A percentile compares a stretch with the other conserved stretches of the same genome.
These are phyloP conservation scores for Irpex rosettiformis DNA, from an alignment of 1,284 basidiomycete species.

Conservation along the genomic window DNA sequence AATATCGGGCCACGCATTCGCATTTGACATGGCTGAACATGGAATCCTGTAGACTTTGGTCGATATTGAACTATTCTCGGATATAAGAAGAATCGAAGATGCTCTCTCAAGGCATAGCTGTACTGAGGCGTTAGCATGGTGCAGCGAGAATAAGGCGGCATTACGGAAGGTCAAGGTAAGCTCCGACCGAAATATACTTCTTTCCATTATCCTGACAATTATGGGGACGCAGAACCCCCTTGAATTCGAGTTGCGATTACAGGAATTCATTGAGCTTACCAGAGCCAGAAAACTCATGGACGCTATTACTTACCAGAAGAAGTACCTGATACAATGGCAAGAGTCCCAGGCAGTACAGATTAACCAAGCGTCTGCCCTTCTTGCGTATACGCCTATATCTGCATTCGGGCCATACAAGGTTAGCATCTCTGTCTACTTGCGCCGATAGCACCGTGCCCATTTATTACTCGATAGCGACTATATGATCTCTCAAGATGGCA, in stretches of 20 bases:
- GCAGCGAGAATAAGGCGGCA: slow-evolving; percentile 91
- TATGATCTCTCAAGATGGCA: slow-evolving; percentile 81
- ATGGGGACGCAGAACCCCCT: slow-evolving; percentile 72
- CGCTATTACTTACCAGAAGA: slow-evolving; percentile 84
- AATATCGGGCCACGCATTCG: too few relatives aligned
- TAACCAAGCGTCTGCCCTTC: slow-evolving; percentile 70
- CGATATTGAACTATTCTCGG: slow-evolving; percentile 89
- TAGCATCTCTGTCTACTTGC: neutral
- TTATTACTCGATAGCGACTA: slow-evolving; percentile 52
- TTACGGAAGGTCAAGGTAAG: slow-evolving; percentile 87
- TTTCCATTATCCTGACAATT: neutral
- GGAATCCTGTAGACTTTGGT: slow-evolving; percentile 66
- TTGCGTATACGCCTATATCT: slow-evolving; percentile 70
- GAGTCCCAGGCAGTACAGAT: slow-evolving; percentile 78
- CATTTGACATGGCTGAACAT: too few relatives aligned
- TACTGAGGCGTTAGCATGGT: slow-evolving; percentile 90
- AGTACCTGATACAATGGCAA: slow-evolving; percentile 82
- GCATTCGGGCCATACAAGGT: slow-evolving; percentile 69
- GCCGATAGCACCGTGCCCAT: neutral
- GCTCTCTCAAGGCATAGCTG: slow-evolving; percentile 78
- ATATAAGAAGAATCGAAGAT: slow-evolving; percentile 82
- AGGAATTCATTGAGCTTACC: slow-evolving; percentile 94
- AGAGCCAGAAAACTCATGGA: slow-evolving; percentile 63
- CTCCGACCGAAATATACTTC: slow-evolving; percentile 15
- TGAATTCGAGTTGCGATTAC: slow-evolving; percentile 93